Base-by-base conservation (phyloP, 2,329 filamentous ascomycete genomes). In the Pochonia chlamydosporia region DNA sequence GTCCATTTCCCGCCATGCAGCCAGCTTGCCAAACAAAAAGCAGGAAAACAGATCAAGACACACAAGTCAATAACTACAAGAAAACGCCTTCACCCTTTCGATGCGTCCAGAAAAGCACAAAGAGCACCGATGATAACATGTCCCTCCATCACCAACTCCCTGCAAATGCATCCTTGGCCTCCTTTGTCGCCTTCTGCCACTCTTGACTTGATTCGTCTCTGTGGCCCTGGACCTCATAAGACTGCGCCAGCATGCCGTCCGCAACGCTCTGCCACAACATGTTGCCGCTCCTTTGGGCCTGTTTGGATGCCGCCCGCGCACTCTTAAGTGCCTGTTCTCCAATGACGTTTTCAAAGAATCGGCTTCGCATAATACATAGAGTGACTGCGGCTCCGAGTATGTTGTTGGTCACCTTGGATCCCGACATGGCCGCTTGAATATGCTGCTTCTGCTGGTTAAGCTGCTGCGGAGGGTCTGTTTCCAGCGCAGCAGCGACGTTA, bases 321-420 rank as follows among this genome's bases (percentile, higher is more conserved):
- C 85, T 87, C 67, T 90, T 90, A 49, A 88, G 75, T 0, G 86
- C 85, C 63, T 91, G 87, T 49, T 87, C 85, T 43, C 89, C 89
- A 4, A 95, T 81, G 13, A 91, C 85, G 49, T 86, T 85, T 40
- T 85, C 84, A 64, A 91, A 96, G 59, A 96, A 86, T 44, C 83
- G 80, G 59, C 79, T 82, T 44, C 87, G 85, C 86, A 96, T 95
- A 54, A 93, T 84, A 55, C 84, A 90, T 49, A 96, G 79, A 5
- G 86, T 84, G 53, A 96, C 86, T 41, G 84, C 84, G n/a, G 90
- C 77, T 46, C 91, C 85, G 54, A 95, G 87, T 25, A 81, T 81
- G 62, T 96, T 96, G 46, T 75, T 74, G 8, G 85, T 82, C 7
- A 73, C 72, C 53, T 85, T 84, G 11, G 87, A 84, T 3, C 82